phyloP scores from a whole-genome alignment of 805 yeast species.

The Brettanomyces naardenensis region DNA sequence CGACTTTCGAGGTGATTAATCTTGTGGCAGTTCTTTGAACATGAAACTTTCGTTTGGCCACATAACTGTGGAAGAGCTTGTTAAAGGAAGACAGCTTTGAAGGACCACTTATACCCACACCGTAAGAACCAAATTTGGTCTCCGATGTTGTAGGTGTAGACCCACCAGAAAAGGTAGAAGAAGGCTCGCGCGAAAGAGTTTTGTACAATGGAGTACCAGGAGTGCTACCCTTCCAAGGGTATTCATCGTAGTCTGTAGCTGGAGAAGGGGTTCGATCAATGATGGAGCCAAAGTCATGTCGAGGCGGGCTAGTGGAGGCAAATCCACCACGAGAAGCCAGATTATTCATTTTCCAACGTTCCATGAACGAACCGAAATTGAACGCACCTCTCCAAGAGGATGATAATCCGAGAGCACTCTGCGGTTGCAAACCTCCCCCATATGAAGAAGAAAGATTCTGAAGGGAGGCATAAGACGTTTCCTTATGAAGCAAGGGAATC shows the following conservation, averaged over 20 bases:
- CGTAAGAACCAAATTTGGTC: neutral
- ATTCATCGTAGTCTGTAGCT: slow-evolving; percentile 20
- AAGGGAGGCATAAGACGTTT: slow-evolving; percentile 28
- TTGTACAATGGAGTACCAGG: slow-evolving; percentile 8
- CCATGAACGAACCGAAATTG: slow-evolving; percentile 23
- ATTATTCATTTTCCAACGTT: slow-evolving; percentile 17
- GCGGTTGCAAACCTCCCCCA: slow-evolving; percentile 17
- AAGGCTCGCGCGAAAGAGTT: slow-evolving; percentile 6
- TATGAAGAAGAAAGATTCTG: slow-evolving; percentile 31
- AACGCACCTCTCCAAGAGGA: slow-evolving; percentile 23
- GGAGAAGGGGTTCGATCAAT: slow-evolving; percentile 20
- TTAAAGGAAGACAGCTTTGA: neutral
- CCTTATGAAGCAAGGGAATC: slow-evolving; percentile 16
- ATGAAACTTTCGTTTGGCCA: slow-evolving; percentile 6
- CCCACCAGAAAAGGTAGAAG: neutral
- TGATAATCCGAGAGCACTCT: slow-evolving; percentile 6
- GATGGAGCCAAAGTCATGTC: neutral
- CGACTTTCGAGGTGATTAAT: neutral
- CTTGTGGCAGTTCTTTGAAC: slow-evolving; percentile 10
- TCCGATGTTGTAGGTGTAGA: neutral
- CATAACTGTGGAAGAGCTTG: neutral
- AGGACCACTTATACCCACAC: neutral
- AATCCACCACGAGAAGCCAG: slow-evolving; percentile 2
- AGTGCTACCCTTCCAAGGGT: slow-evolving; percentile 16
- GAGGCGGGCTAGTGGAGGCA: neutral